Evolutionary conservation across 169 alveolate species (phyloP).

Genomic region (Perkinsus chesapeaki): DNA sequence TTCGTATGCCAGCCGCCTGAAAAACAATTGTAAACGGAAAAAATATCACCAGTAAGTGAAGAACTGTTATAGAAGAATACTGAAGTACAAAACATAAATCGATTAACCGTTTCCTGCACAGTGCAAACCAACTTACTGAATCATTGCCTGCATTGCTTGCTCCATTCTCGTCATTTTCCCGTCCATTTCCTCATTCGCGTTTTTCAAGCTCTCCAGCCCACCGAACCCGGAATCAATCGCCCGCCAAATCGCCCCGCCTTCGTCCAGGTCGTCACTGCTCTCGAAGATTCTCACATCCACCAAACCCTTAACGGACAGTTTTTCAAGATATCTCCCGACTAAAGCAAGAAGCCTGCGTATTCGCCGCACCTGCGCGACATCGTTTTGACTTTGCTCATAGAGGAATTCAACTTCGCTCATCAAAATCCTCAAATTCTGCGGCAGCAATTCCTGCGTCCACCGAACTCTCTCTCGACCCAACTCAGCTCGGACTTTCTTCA

Average conservation of each 20-base stretch:
- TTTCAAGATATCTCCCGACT: not conserved
- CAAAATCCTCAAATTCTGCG: not conserved
- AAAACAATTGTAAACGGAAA: too few species aligned
- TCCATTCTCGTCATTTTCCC: not conserved
- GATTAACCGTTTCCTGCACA: too few species aligned
- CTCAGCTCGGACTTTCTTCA: not conserved
- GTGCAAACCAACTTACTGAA: not conserved
- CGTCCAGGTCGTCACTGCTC: not conserved
- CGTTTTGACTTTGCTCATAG: not conserved
- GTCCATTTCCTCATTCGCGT: not conserved
- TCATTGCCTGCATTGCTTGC: not conserved
- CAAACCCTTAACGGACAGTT: not conserved
- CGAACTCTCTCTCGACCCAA: not conserved
- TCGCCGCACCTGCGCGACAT: not conserved
- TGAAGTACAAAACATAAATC: not conserved
- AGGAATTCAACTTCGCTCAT: not conserved
- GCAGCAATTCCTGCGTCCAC: not conserved
- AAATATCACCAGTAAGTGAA: too few species aligned
- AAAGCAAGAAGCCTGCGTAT: not conserved
- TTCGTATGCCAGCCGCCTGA: not conserved
- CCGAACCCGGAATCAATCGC: not conserved
- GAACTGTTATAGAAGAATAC: too few species aligned
- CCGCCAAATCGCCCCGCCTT: not conserved
- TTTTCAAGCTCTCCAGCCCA: not conserved
- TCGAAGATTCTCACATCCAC: not conserved